Percentiles rank a stretch among this genome's conserved stretches.
Conservation (phyloP, 805 yeast genomes). For the Cyberlindnera euphorbiae region DNA sequence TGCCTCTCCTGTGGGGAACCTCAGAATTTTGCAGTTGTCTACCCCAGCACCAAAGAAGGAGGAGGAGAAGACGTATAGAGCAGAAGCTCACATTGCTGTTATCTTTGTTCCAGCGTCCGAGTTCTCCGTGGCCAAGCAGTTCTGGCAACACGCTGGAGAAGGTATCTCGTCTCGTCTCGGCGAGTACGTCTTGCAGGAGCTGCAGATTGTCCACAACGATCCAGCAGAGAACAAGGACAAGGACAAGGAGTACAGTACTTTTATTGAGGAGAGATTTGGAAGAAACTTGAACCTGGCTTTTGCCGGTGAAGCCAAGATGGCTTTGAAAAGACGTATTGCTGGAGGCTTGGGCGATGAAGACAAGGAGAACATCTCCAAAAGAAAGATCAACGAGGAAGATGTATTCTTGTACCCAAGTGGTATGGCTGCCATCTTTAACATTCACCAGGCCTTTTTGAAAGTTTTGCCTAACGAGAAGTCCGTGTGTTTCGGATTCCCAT, state of each 20-base stretch:
- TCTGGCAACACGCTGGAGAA: slow-evolving; percentile 98
- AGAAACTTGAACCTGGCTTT: slow-evolving; percentile 77
- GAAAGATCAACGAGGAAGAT: slow-evolving; percentile 45
- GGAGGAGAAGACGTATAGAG: slow-evolving; percentile 53
- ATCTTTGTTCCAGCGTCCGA: slow-evolving; percentile 64
- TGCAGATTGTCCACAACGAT: slow-evolving; percentile 35
- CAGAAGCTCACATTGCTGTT: slow-evolving; percentile 68
- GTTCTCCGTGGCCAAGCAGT: slow-evolving; percentile 68
- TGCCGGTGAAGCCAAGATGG: slow-evolving; percentile 69
- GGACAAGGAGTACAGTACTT: slow-evolving; percentile 54
- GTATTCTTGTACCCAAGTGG: slow-evolving; percentile 87
- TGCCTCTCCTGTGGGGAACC: slow-evolving; percentile 27
- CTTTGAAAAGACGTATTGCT: slow-evolving; percentile 71
- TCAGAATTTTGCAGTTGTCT: slow-evolving; percentile 68
- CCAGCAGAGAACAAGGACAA: slow-evolving; percentile 23
- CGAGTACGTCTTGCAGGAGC: slow-evolving; percentile 70
- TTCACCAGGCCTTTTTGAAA: slow-evolving; percentile 56
- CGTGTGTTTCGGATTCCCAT: slow-evolving; percentile 94
- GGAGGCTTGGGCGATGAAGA: slow-evolving; percentile 48
- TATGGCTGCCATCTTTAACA: slow-evolving; percentile 85
- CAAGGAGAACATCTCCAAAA: slow-evolving; percentile 16
- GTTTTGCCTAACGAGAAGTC: slow-evolving; percentile 43
- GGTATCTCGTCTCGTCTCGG: slow-evolving; percentile 91
- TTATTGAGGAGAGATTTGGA: slow-evolving; percentile 87
- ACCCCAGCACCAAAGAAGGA: slow-evolving; percentile 61